Evolutionary conservation across 2,329 filamentous ascomycete genomes (phyloP), one percentile per base, ranked within the genome.

Genomic region (Chaetomium olivaceum): DNA sequence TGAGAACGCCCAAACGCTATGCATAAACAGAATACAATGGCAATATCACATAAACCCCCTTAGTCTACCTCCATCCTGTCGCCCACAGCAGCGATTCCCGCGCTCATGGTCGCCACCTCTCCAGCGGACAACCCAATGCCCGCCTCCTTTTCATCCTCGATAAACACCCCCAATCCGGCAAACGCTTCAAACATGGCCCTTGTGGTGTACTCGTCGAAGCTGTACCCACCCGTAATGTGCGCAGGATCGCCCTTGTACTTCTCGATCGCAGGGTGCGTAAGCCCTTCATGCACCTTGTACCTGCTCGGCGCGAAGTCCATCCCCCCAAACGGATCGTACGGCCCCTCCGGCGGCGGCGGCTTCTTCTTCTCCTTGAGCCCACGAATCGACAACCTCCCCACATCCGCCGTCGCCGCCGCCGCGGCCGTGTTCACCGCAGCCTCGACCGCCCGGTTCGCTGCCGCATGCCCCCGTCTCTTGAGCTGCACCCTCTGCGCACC

Each of bases 281-380:
- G 97, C 51, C 83, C 80, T 58, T 86, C 83, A 69, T 88, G 85
- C 46, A 96, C 74, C 11, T 84, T 81, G 74, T 92, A 94, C 71
- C 93, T 89, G 71, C 89, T 83, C 25, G 87, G 86, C 27, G 82
- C 82, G 60, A 93, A 85, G 56, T 85, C 79, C 67, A 93, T 79
- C 0, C 92, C 95, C 48, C 88, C 92, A 75, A 95, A 97, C 0
- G 94, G 91, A 79, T 97, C 93, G 79, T 96, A 97, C 0, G 92
- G 89, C 65, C 88, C 88, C 72, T 92, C 88, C 6, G 64, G 67
- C 58, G 70, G 74, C 16, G 74, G 74, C n/a, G 71, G 69, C 71
- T 77, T 82, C 71, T 76, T 77, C 76, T 82, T 83, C 72, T 85
- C 89, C 77, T 91, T 92, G 65, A 97, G 83, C 1, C 94, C 94